A percentile compares a stretch with the other conserved stretches of the same genome.
Conservation (phyloP, 805 yeast species). For the Teunomyces aglyptinius region DNA sequence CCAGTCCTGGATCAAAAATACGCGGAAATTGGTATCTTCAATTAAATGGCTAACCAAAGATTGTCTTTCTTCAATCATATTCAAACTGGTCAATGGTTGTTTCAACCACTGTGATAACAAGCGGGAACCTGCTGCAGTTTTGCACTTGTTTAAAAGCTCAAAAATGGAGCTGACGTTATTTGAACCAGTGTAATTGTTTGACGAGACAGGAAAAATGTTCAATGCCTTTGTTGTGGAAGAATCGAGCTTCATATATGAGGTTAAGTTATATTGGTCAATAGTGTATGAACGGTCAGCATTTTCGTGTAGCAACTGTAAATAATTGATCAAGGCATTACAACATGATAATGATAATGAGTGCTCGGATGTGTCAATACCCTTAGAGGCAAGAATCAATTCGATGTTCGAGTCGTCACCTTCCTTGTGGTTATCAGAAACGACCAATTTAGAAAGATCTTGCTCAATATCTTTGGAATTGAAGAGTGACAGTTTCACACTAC, state of each 20-base stretch:
- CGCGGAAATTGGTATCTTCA: slow-evolving; percentile 66
- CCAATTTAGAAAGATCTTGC: slow-evolving; percentile 71
- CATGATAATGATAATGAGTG: slow-evolving; percentile 55
- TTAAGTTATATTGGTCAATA: slow-evolving; percentile 65
- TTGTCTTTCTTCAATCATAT: slow-evolving; percentile 66
- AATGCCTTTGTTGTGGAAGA: slow-evolving; percentile 86
- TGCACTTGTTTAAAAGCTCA: slow-evolving; percentile 85
- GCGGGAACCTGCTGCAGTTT: slow-evolving; percentile 85
- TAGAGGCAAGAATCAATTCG: slow-evolving; percentile 51
- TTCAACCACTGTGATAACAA: slow-evolving; percentile 91
- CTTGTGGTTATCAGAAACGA: slow-evolving; percentile 30
- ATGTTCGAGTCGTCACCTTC: slow-evolving; percentile 28
- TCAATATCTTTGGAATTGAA: slow-evolving; percentile 70
- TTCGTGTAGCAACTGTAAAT: slow-evolving; percentile 62
- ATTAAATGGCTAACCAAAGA: slow-evolving; percentile 69
- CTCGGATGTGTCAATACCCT: slow-evolving; percentile 48
- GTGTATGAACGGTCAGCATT: slow-evolving; percentile 54
- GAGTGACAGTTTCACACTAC: slow-evolving; percentile 55
- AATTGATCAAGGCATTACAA: slow-evolving; percentile 65
- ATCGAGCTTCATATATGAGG: slow-evolving; percentile 87
- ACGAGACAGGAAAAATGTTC: slow-evolving; percentile 66
- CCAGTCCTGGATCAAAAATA: slow-evolving; percentile 63
- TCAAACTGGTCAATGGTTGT: slow-evolving; percentile 78
- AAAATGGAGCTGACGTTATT: slow-evolving; percentile 53
- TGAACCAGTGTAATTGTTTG: neutral